Percentiles rank a stretch among this genome's conserved stretches.
These are phyloP conservation scores for Funneliformis caledonium DNA, from an alignment of 371 early-diverging fungal species.

Conservation along the genomic window DNA sequence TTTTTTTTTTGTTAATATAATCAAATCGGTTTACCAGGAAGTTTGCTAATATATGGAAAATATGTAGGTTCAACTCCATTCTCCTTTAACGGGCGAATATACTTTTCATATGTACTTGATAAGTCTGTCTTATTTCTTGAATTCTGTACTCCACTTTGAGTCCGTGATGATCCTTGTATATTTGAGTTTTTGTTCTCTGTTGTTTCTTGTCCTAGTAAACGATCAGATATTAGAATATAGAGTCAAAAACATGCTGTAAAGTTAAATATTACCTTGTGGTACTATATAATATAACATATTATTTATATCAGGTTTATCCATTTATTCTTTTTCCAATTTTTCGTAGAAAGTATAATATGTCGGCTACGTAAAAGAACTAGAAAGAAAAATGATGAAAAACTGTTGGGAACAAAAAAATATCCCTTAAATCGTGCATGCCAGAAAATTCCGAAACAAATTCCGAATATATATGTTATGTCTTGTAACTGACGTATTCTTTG, in stretches of 20 bases:
- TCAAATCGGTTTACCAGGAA: slow-evolving; percentile 21
- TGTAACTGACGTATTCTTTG: no score
- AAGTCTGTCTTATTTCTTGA: slow-evolving; percentile 2
- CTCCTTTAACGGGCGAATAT: slow-evolving; percentile 4
- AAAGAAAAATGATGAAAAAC: no score
- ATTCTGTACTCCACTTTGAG: not conserved
- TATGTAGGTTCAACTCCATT: slow-evolving; percentile 9
- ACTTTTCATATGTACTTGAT: not conserved
- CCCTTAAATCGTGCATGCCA: no score
- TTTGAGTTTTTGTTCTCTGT: not conserved
- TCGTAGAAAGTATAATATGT: no score
- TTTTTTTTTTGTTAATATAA: not conserved
- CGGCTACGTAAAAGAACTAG: no score
- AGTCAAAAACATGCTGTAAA: not conserved
- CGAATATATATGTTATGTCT: no score
- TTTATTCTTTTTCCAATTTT: not conserved
- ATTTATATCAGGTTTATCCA: not conserved
- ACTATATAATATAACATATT: not conserved
- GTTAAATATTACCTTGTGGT: not conserved
- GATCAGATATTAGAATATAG: not conserved
- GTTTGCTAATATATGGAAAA: slow-evolving; percentile 18
- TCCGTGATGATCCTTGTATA: not conserved
- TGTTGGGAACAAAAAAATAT: no score
- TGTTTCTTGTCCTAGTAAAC: not conserved
- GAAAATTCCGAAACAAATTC: no score